Percentiles rank a stretch among this genome's conserved stretches.
Conservation (phyloP, 768 basidiomycete genomes). For the Mrakia frigida region DNA sequence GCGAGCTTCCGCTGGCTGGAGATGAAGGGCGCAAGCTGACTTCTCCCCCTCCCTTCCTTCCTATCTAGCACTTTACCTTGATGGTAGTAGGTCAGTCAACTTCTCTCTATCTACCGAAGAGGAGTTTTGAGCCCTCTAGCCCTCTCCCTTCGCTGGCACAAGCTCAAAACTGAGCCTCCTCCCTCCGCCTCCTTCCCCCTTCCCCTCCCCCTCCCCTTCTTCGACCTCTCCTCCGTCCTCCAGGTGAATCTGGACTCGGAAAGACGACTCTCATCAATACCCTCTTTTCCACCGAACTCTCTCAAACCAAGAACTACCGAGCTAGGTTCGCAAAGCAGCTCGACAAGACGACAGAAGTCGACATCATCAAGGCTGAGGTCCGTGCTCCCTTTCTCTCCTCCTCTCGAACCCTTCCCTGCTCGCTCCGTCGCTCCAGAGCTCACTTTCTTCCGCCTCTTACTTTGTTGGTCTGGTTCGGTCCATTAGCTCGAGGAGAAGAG, state of each 20-base stretch:
- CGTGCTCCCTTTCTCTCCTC: slow-evolving; percentile 1
- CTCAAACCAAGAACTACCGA: slow-evolving; percentile 72
- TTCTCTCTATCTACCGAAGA: neutral
- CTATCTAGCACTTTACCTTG: slow-evolving; percentile 75
- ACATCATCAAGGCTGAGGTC: slow-evolving; percentile 93
- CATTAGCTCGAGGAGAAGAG: slow-evolving; percentile 80
- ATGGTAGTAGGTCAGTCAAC: slow-evolving; percentile 90
- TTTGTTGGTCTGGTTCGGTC: neutral
- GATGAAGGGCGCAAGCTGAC: neutral
- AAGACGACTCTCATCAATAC: slow-evolving; percentile 99
- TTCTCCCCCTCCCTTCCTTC: neutral
- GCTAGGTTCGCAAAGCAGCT: slow-evolving; percentile 69
- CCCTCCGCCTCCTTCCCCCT: neutral
- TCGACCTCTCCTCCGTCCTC: neutral
- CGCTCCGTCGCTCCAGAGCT: neutral
- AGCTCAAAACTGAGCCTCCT: neutral
- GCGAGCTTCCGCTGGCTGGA: slow-evolving; percentile 4
- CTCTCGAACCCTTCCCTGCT: neutral
- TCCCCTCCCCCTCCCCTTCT: slow-evolving; percentile 6
- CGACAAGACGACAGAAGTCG: slow-evolving; percentile 88
- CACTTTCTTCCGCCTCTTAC: neutral
- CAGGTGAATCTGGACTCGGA: slow-evolving; percentile 93
- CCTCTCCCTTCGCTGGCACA: slow-evolving; percentile 23
- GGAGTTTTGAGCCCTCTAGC: slow-evolving; percentile 1
- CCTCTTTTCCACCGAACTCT: slow-evolving; percentile 95